Evolutionary conservation across 2,329 filamentous ascomycete genomes (phyloP), one percentile per base, ranked within the genome.

Genomic region (Hysterium pulicare): DNA sequence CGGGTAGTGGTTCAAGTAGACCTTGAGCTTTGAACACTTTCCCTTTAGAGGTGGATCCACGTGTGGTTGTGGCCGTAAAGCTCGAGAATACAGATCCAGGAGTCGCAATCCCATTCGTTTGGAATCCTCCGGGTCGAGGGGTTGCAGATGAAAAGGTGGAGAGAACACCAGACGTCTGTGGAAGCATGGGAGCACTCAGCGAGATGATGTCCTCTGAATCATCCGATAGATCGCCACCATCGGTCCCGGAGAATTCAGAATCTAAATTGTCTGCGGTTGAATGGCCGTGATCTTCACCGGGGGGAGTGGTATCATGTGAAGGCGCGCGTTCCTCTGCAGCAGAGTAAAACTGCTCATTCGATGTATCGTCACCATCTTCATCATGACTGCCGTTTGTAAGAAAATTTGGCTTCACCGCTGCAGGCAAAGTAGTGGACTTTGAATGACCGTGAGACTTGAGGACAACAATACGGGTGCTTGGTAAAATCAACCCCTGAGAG

Each of bases 161-260:
- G 53, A 91, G 76, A 15, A 87, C 83, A 37, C 89, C 91, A 1
- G 86, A 85, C 42, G 82, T 82, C 20, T 86, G 82, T n/a, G 87
- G 83, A 13, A 96, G 71, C 21, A 84, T 79, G 1, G 91, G 91
- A 1, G 86, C 84, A 51, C 86, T 84, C 23, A 97, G 75, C 3
- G 90, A 94, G 40, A 97, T 95, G 78, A 95, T 87, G 47, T 95
- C 90, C 51, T 96, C 90, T 0, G 88, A 93, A 61, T 95, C 91
- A 63, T 95, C 90, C 0, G 91, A 95, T 13, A 91, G 73, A 53
- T 91, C 87, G 47, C 78, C 84, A n/a, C 84, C 83, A 42, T 86
- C 82, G 4, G 71, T 70, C 9, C 76, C 81, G 2, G 82, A 84
- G 7, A 78, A 63, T 47, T 87, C 82, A 3, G 82, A 67, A 32